phyloP scores from a whole-genome alignment of 805 yeast genomes.

The Lipomyces mesembrius region DNA sequence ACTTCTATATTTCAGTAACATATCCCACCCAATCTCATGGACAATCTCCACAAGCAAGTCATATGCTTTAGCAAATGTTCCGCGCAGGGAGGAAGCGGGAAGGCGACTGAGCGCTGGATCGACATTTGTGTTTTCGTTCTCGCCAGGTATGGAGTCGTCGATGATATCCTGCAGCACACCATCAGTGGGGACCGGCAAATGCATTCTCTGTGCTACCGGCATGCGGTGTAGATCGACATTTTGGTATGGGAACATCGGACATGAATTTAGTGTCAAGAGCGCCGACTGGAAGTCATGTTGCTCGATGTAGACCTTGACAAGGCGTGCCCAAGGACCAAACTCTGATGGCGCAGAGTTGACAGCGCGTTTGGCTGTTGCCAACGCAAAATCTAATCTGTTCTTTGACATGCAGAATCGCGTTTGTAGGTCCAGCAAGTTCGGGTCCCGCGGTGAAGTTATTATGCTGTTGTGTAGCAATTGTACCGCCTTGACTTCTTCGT shows the following conservation, averaged over 20 bases:
- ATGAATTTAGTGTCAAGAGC: constrained; percentile 67
- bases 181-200: constrained; percentile 58
- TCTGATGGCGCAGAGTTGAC: constrained; percentile 75
- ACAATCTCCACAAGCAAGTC: constrained; percentile 71
- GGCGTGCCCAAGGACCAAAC: constrained; percentile 70
- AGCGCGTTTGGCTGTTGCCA: constrained; percentile 61
- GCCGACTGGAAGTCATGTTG: constrained; percentile 61
- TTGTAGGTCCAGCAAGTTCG: constrained; percentile 64
- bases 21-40: constrained; percentile 81
- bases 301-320: constrained; percentile 64
- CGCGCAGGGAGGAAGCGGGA: constrained; percentile 56
- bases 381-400: constrained; percentile 59
- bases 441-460: constrained; percentile 56
- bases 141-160: constrained; percentile 38
- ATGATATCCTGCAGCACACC: constrained; percentile 55
- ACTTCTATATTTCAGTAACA: constrained; percentile 65
- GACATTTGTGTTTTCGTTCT: constrained; percentile 42
- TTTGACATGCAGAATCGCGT: constrained; percentile 65
- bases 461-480: constrained; percentile 51
- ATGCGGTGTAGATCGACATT: constrained; percentile 54
- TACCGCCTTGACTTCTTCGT: constrained; percentile 57
- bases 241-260: constrained; percentile 66
- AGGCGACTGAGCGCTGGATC: constrained; percentile 57
- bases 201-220: constrained; percentile 52
- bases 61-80: constrained; percentile 65